A percentile compares a stretch with the other conserved stretches of the same genome.
phyloP scores from a whole-genome alignment of 768 basidiomycete species.

The Tubosaeta brunneosetosa region DNA sequence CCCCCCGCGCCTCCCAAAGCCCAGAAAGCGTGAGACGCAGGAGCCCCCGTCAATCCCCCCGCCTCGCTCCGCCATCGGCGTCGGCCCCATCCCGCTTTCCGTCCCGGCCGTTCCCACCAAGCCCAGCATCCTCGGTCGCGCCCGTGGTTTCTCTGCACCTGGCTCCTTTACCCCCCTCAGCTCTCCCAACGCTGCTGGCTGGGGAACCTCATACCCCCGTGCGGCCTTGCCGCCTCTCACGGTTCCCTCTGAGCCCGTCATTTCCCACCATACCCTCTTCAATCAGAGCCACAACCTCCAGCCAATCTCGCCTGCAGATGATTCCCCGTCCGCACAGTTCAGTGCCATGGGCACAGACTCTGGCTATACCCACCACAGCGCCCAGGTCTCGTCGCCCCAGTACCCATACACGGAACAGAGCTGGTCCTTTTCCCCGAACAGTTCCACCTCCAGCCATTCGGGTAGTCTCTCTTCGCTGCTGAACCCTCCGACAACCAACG shows the following conservation, averaged over 20 bases:
- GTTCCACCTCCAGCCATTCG: constrained; percentile 58
- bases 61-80: constrained; percentile 69
- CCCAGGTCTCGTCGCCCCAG: constrained; percentile 46
- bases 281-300: constrained; percentile 56
- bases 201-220: constrained; percentile 58
- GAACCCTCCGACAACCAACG: constrained; percentile 54
- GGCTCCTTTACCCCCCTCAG: constrained; percentile 72
- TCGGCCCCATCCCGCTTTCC: constrained; percentile 63
- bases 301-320: constrained; percentile 66
- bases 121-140: constrained; percentile 45
- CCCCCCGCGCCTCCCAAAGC: constrained; percentile 86
- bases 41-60: constrained; percentile 69
- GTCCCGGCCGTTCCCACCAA: constrained; percentile 42
- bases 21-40: constrained; percentile 70
- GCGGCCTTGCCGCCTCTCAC: constrained; percentile 75
- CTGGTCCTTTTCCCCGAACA: constrained; percentile 47
- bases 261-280: constrained; percentile 57
- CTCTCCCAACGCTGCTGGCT: constrained; percentile 52
- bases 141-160: constrained; percentile 80
- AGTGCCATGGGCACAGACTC: constrained; percentile 35
- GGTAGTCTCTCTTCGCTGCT: constrained; percentile 74
- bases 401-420: constrained; percentile 64
- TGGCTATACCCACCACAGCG: constrained; percentile 28
- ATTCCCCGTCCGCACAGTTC: constrained; percentile 51
- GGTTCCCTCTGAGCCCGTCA: constrained; percentile 70